These are phyloP conservation scores for Saitozyma podzolica DNA, from an alignment of 768 basidiomycete species.

Conservation along the genomic window DNA sequence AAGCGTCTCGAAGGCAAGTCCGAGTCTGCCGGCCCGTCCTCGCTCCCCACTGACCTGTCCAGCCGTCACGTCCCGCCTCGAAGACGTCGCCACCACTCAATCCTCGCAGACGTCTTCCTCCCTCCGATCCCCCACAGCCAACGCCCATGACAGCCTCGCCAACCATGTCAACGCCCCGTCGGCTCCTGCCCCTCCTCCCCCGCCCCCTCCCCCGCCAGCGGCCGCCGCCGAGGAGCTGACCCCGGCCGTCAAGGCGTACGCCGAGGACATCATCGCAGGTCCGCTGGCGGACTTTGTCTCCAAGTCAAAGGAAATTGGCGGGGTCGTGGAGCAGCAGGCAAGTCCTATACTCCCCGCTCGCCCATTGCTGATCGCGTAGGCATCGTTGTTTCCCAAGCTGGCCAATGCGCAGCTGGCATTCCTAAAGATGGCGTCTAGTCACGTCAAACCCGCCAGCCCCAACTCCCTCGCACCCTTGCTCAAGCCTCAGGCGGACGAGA, in stretches of 20 bases:
- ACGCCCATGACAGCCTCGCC: conserved; percentile 37
- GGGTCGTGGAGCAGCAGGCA: conserved; percentile 78
- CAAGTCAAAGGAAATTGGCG: conserved; percentile 70
- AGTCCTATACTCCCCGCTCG: conserved; percentile 30
- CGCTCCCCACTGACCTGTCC: conserved; percentile 1
- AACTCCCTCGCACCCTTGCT: conserved; percentile 61
- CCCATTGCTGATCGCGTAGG: conserved; percentile 56
- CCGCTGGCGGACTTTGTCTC: conserved; percentile 73
- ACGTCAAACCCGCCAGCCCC: conserved; percentile 74
- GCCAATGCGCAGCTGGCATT: conserved; percentile 69
- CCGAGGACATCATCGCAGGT: conserved; percentile 70
- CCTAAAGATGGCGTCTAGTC: conserved; percentile 66
- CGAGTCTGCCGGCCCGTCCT: neutral
- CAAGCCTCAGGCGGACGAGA: conserved; percentile 66
- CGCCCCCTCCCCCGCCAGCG: conserved; percentile 40
- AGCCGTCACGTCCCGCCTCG: conserved; percentile 89
- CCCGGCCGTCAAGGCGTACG: conserved; percentile 68
- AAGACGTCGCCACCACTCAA: conserved; percentile 72
- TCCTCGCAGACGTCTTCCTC: conserved; percentile 38
- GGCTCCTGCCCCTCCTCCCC: conserved; percentile 36
- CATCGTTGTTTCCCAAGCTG: conserved; percentile 65
- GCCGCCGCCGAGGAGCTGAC: conserved; percentile 56
- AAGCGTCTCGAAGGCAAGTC: conserved; percentile 49
- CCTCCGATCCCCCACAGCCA: conserved; percentile 35
- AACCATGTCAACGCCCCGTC: conserved; percentile 38